phyloP scores from a whole-genome alignment of 495 filamentous ascomycete species.

The Podospora australis region DNA sequence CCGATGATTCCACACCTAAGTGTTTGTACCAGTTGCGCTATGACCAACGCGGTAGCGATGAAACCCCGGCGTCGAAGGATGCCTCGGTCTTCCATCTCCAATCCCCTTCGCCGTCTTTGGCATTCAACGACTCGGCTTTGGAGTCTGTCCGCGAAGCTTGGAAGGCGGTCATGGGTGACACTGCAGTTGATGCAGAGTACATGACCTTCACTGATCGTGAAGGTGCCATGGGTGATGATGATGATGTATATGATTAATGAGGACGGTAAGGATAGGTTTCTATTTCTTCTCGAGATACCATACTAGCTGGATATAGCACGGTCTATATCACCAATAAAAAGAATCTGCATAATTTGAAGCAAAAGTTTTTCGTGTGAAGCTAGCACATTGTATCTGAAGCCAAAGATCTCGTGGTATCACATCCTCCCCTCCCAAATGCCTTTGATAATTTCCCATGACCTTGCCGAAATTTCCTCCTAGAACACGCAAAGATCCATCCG shows the following conservation, averaged over 20 bases:
- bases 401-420: too few species aligned
- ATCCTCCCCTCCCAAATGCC: too few species aligned
- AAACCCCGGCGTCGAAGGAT: conserved; percentile 17
- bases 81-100: conserved; percentile 42
- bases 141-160: conserved; percentile 57
- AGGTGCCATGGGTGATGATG: conserved; percentile 40
- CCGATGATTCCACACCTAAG: conserved; percentile 26
- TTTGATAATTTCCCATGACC: too few species aligned
- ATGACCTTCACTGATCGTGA: conserved; percentile 59
- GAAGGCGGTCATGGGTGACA: conserved; percentile 52
- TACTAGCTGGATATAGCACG: not conserved
- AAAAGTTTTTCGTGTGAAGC: too few species aligned
- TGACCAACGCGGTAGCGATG: conserved; percentile 46
- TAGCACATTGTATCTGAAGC: too few species aligned
- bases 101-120: conserved; percentile 51
- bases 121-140: conserved; percentile 62
- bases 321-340: not conserved
- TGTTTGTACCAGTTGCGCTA: conserved; percentile 60
- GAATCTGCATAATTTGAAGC: too few species aligned
- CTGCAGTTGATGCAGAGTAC: conserved; percentile 45
- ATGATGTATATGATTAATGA: conserved; percentile 32
- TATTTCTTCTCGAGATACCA: conserved; percentile 3
- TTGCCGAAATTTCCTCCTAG: too few species aligned
- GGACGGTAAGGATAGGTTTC: conserved; percentile 10
- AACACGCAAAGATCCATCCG: too few species aligned